Conservation (phyloP, 2,329 filamentous ascomycete genomes). For the Trichoderma hamatum region DNA sequence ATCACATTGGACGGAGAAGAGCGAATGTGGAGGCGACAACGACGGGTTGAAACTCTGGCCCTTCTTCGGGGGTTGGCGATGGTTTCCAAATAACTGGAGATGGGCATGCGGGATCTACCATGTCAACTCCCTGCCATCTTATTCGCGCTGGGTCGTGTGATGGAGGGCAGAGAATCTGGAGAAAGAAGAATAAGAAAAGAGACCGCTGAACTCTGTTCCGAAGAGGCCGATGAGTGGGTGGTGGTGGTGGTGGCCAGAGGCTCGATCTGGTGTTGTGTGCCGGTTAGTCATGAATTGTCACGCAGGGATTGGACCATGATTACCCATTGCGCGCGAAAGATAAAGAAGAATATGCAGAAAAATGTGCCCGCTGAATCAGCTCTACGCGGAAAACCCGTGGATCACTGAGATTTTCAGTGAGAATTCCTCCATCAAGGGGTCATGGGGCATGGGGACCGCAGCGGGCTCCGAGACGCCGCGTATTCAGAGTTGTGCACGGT, state of each 20-base stretch:
- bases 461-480: background rate
- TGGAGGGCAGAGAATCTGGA: constrained; percentile 16
- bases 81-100: constrained; percentile 11
- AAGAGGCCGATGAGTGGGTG: background rate
- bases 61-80: constrained; percentile 13
- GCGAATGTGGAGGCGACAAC: constrained; percentile 1
- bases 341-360: background rate
- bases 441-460: constrained; percentile 17
- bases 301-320: background rate
- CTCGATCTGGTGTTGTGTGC: background rate
- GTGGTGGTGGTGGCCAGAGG: constrained; percentile 2
- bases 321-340: background rate
- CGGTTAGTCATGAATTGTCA: background rate
- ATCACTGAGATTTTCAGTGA: background rate
- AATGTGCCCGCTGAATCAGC: constrained; percentile 21
- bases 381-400: background rate
- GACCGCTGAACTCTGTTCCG: constrained; percentile 22
- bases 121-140: constrained; percentile 5
- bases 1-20: background rate
- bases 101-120: background rate
- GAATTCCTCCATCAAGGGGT: background rate
- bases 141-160: constrained; percentile 12
- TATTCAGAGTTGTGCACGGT: background rate
- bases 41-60: constrained; percentile 21
- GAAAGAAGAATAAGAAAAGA: constrained; percentile 14